Percentiles rank a stretch among this genome's conserved stretches.
These are phyloP conservation scores for Vitis rupestris DNA, from an alignment of 164 flowering plant species.

Conservation along the genomic window DNA sequence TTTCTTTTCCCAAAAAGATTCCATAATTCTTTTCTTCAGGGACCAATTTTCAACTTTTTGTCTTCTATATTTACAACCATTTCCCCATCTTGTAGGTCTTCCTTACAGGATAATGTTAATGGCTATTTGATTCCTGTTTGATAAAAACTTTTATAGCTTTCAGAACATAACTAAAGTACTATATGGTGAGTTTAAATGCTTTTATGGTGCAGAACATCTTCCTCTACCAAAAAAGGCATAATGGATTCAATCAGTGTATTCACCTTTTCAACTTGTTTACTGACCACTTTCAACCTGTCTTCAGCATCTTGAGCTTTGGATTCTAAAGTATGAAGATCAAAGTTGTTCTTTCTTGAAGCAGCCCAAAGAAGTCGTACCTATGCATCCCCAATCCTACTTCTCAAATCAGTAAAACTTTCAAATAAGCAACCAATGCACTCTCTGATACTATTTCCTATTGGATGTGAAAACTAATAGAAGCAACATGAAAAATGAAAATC, in stretches of 20 bases:
- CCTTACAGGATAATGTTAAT: no score
- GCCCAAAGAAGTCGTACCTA: conserved; percentile 77
- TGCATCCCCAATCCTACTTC: conserved; percentile 27
- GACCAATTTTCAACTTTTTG: no score
- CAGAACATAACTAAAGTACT: no score
- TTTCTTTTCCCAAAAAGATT: no score
- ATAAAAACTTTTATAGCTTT: no score
- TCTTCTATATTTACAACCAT: no score
- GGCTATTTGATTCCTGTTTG: no score
- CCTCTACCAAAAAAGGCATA: conserved; percentile 1
- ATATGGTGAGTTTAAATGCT: no score
- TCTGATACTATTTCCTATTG: background rate
- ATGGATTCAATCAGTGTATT: conserved; percentile 5
- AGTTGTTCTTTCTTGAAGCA: conserved; percentile 62
- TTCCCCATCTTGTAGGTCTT: no score
- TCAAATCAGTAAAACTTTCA: conserved; percentile 21
- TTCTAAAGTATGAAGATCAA: conserved; percentile 56
- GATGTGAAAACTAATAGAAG: background rate
- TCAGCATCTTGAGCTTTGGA: conserved; percentile 53
- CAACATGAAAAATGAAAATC: background rate
- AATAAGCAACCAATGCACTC: conserved; percentile 1
- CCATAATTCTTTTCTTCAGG: no score
- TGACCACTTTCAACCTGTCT: conserved; percentile 30
- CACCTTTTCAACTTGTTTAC: conserved; percentile 58
- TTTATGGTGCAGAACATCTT: background rate